A percentile compares a stretch with the other conserved stretches of the same genome.
phyloP scores from a whole-genome alignment of 2,329 filamentous ascomycete species.

The Paecilomyces niveus region DNA sequence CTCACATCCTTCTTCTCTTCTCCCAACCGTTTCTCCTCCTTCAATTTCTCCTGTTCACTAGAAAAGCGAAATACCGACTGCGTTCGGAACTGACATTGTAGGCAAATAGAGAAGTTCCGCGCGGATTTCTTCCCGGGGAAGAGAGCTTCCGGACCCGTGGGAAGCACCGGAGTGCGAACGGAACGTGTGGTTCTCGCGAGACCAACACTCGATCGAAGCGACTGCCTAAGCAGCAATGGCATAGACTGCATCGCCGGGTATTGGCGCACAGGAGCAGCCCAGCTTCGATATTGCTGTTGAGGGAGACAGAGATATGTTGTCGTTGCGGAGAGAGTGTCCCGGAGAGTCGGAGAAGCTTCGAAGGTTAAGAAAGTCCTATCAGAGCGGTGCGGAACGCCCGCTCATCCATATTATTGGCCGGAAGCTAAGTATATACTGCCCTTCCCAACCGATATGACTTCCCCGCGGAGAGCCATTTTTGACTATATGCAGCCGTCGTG shows the following conservation, averaged over 20 bases:
- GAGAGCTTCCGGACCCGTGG: constrained; percentile 12
- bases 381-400: neutral
- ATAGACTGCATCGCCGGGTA: constrained; percentile 32
- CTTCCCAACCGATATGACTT: too few relatives aligned
- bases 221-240: constrained; percentile 33
- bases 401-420: neutral
- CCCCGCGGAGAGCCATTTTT: too few relatives aligned
- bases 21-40: constrained; percentile 1
- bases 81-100: constrained; percentile 36
- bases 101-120: constrained; percentile 32
- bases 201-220: constrained; percentile 22
- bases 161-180: constrained; percentile 12
- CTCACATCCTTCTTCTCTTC: constrained; percentile 9
- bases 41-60: constrained; percentile 13
- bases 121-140: constrained; percentile 12
- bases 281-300: constrained; percentile 11
- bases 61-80: constrained; percentile 20
- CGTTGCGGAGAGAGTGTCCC: neutral
- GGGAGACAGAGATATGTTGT: neutral
- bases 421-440: neutral
- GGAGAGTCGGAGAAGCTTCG: neutral
- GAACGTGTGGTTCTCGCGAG: constrained; percentile 16
- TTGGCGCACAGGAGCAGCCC: constrained; percentile 11
- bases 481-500: too few relatives aligned
- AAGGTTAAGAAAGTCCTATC: neutral